Base-by-base conservation (phyloP, 2,329 filamentous ascomycete genomes). In the Hysterium pulicare region DNA sequence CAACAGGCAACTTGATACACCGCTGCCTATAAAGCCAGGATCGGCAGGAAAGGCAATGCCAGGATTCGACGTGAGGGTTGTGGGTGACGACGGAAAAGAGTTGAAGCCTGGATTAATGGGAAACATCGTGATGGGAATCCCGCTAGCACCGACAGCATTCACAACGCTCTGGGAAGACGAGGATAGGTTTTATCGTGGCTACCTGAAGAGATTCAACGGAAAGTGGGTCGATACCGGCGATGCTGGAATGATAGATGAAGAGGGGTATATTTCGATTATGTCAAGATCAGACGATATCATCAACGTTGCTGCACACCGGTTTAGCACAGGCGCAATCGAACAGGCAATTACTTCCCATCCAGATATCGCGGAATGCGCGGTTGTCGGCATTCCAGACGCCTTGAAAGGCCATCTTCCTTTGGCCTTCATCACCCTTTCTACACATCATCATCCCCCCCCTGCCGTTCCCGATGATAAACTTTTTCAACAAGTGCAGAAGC, bases 341-440 rank as follows among this genome's bases (percentile, higher is more conserved):
- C 89, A 96, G 73, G 90, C 87, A 40, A 86, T 96, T 47, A 84
- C 89, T 10, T 83, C 83, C 1, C 89, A 95, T 60, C 82, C 86
- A 0, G 72, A 74, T 3, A 82, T 96, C 40, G 86, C 85, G 22
- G 90, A 96, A 72, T 86, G 85, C 41, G 90, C 87, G 54, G 87
- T 96, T 1, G 83, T 97, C 21, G 85, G 86, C 32, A 84, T 95
- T 43, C 90, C 90, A 0, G 90, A 96, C 59, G 67, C 81, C 0
- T 73, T 95, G 33, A 97, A 97, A 64, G 91, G 90, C 15, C 89
- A 95, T 56, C 77, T 95, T 5, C 90, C 91, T 0, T 95, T 97
- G 58, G 90, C 90, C 8, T 95, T 96, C 62, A 76, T 95, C 53
- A 84, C 80, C 0, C 72, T 79, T n/a, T 69, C 71, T 1, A 70